A percentile compares a stretch with the other conserved stretches of the same genome.
phyloP scores from a whole-genome alignment of 2,329 filamentous ascomycete species.

The Nemania sp. region DNA sequence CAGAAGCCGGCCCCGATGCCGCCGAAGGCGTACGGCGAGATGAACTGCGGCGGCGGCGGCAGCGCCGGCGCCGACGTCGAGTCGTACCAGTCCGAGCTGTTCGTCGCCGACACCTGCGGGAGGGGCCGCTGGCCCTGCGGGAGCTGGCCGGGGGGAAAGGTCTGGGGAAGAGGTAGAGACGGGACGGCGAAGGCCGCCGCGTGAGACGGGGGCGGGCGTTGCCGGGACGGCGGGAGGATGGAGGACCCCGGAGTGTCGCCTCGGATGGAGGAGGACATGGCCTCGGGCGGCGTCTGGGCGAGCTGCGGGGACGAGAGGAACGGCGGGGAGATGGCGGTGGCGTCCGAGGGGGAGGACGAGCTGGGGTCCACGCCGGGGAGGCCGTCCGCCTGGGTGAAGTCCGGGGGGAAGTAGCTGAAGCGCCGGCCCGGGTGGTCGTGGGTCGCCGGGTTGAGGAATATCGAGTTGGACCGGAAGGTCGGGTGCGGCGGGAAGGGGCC shows the following conservation, averaged over 20 bases:
- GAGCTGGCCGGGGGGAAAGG: conserved; percentile 44
- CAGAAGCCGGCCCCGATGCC: conserved; percentile 50
- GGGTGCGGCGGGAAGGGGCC: conserved; percentile 52
- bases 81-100: conserved; percentile 59
- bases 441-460: conserved; percentile 63
- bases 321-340: conserved; percentile 38
- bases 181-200: conserved; percentile 48
- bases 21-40: conserved; percentile 57
- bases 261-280: conserved; percentile 32
- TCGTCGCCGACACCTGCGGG: conserved; percentile 47
- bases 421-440: conserved; percentile 59
- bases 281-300: conserved; percentile 39
- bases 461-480: conserved; percentile 68
- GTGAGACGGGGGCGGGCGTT: conserved; percentile 30
- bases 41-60: conserved; percentile 54
- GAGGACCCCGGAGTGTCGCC: conserved; percentile 33
- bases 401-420: conserved; percentile 68
- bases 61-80: no score
- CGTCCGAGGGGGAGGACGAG: conserved; percentile 39
- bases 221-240: conserved; percentile 31
- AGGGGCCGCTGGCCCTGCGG: conserved; percentile 49
- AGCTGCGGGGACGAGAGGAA: conserved; percentile 37
- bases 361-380: conserved; percentile 39
- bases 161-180: no score
- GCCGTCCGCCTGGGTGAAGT: conserved; percentile 47